Percentiles rank a stretch among this genome's conserved stretches.
Conservation (phyloP, 2,329 filamentous ascomycete species). For the Elsinoe fawcettii region DNA sequence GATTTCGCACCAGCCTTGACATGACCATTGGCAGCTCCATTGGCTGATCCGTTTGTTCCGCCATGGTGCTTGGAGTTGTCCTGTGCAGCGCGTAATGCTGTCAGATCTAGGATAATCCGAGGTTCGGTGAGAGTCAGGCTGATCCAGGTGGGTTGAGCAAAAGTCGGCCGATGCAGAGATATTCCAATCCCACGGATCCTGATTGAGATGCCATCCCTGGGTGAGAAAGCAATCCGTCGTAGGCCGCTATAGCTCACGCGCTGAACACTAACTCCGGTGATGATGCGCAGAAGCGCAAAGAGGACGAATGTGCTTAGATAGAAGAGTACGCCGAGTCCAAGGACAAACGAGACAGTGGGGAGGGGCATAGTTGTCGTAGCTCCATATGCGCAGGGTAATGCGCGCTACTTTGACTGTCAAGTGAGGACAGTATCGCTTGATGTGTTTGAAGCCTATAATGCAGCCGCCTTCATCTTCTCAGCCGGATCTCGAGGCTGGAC, state of each 20-base stretch:
- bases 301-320: slow-evolving; percentile 90
- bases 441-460: neutral
- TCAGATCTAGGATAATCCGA: slow-evolving; percentile 72
- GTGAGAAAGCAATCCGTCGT: slow-evolving; percentile 81
- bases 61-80: slow-evolving; percentile 14
- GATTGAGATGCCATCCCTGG: slow-evolving; percentile 78
- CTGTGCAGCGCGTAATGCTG: slow-evolving; percentile 45
- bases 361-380: slow-evolving; percentile 33
- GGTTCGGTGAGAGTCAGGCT: slow-evolving; percentile 83
- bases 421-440: neutral
- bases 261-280: slow-evolving; percentile 92
- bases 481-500: slow-evolving; percentile 6
- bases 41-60: neutral
- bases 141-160: slow-evolving; percentile 93
- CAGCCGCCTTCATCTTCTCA: slow-evolving; percentile 6
- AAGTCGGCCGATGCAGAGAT: slow-evolving; percentile 84
- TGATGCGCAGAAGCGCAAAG: slow-evolving; percentile 84
- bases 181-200: slow-evolving; percentile 84
- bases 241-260: slow-evolving; percentile 88
- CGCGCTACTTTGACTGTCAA: neutral
- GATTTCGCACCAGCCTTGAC: neutral
- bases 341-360: slow-evolving; percentile 58
- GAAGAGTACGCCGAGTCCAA: slow-evolving; percentile 74
- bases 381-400: neutral
- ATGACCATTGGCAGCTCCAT: neutral